Evolutionary conservation across 108 stramenopile species (phyloP), one percentile per base, ranked within the genome.

Genomic region (Pelagomonas calceolata): DNA sequence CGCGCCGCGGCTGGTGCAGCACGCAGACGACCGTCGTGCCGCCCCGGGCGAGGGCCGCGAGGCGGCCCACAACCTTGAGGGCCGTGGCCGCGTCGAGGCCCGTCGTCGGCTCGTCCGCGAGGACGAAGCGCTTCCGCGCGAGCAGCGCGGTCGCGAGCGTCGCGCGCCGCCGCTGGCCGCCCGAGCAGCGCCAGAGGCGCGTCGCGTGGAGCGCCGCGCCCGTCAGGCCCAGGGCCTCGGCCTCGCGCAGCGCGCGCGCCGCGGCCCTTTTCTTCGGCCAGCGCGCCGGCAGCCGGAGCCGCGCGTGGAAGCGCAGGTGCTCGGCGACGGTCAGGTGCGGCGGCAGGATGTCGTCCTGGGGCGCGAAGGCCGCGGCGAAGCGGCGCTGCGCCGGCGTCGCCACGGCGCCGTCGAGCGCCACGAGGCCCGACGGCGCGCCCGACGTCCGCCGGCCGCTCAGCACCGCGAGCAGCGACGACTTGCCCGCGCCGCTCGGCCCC

Each of bases 271-370:
- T 60, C 26, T 26, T 17, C 21, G 51, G 51, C 51, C 51, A 60
- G 21, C 21, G 21, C 21, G 7, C 51, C 51, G 51, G 51, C 3
- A 60, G 51, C 26, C 51, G 51, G 7, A 60, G 51, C 51, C 10
- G 3, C 51, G 78, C 78, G 67, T 77, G 73, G 71, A 79, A 79
- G 37, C 44, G 45, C 46, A 79, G 77, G 78, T 79, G 78, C 46
- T 79, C 78, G 30, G 76, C 68, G 30, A 63, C 72, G 44, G 78
- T 79, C 36, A 77, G 73, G 30, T 72, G 77, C 9, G 76, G 72
- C 32, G 78, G 70, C 39, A 79, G 74, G 36, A 79, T 30, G 51
- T 79, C 78, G 33, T 79, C 78, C 78, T 78, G 69, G 72, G 63
- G 60, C 34, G 64, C 70, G 36, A 65, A 71, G 64, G 34, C 70